Conservation (phyloP, 306 rosid species). For the Cicer chorassanicum region DNA sequence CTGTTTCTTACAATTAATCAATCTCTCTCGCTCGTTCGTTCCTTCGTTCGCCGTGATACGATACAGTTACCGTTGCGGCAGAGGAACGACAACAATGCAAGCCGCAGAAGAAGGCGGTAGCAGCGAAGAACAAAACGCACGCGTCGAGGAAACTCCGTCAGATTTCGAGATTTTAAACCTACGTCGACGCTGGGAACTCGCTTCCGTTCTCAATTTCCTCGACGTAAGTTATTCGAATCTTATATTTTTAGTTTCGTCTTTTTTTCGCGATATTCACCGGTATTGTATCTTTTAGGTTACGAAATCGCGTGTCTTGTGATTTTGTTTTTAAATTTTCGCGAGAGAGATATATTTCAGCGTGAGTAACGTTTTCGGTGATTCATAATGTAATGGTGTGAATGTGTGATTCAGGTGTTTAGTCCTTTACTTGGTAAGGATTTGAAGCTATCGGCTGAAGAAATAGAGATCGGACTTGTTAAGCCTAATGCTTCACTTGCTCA, state of each 20-base stretch:
- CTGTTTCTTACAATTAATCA: not conserved
- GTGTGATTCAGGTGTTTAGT: constrained; percentile 65
- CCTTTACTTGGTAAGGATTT: constrained; percentile 61
- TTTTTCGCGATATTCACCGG: not conserved
- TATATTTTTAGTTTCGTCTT: not conserved
- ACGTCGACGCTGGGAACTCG: constrained; percentile 85
- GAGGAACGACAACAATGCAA: constrained; percentile 40
- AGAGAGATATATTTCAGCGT: not conserved
- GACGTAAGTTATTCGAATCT: constrained; percentile 54
- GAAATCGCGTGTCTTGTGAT: not conserved
- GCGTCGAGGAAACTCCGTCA: constrained; percentile 21
- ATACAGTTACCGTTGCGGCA: not conserved
- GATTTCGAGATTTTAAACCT: constrained; percentile 56
- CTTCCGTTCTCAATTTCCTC: constrained; percentile 80
- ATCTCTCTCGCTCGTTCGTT: constrained; percentile 1
- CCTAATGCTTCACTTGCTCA: constrained; percentile 62
- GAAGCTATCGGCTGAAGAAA: constrained; percentile 72
- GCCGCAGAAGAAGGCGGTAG: constrained; percentile 46
- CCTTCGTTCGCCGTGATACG: constrained; percentile 6
- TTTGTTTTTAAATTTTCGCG: no score
- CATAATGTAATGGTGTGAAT: not conserved
- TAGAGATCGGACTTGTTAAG: constrained; percentile 73
- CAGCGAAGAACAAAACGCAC: constrained; percentile 39
- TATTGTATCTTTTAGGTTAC: not conserved
- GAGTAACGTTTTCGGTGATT: constrained; percentile 21